Evolutionary conservation across 2,329 filamentous ascomycete species (phyloP), one percentile per base, ranked within the genome.

Genomic region (Bipolaris victoriae): DNA sequence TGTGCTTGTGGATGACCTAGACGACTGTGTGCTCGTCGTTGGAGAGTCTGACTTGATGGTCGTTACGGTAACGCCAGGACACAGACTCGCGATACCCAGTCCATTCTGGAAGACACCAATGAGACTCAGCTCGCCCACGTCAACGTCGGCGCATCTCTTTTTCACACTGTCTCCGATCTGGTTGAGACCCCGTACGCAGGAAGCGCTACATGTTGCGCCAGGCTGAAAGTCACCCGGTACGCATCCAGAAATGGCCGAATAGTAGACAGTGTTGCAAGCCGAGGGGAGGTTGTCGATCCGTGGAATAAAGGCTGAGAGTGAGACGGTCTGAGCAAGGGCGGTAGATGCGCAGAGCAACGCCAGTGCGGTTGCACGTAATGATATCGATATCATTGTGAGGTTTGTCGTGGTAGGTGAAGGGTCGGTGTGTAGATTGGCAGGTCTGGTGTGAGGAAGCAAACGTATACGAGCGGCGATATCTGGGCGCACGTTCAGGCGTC

Each of bases 241-340:
- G 65, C 81, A 83, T 36, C 75, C 77, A 7, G 69, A 49, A 53
- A 83, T 80, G 7, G 65, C 51, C 13, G 70, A 55, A 26, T 67
- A 76, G 72, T 83, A 83, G 26, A 79, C 71, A 7, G 61, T 60
- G 40, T 76, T 52, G 62, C 81, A 82, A 20, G 62, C 50, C 13
- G 64, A 37, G 4, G 78, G 75, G 5, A 82, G 75, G 55, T 76
- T 71, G 6, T 74, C 66, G 61, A 78, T 72, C 36, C 74, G 72
- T 18, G 79, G 79, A 1, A 73, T 74, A 65, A 82, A 82, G 66
- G 79, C 78, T 26, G 75, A 68, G 36, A 82, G 78, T 20, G 76
- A 75, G 39, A 81, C 55, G 33, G 35, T 77, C n/a, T 78, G 60
- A 40, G 69, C 64, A 24, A 65, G 50, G 11, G 65, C 60, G 24